Conservation (phyloP, 306 rosid genomes). For the Urtica urens region DNA sequence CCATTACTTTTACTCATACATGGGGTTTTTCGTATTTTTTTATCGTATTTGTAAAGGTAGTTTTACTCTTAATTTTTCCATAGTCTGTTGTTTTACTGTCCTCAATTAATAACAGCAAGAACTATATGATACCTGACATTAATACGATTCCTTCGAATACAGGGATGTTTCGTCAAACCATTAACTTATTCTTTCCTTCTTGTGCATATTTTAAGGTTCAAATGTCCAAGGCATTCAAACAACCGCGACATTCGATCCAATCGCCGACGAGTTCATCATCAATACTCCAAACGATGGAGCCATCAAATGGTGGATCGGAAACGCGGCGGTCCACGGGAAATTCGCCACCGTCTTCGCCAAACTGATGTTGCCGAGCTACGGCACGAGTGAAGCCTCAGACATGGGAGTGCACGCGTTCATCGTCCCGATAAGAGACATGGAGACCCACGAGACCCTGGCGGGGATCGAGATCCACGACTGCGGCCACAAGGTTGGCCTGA, state of each 20-base stretch:
- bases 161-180: no score
- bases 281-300: constrained; percentile 95
- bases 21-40: no score
- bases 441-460: constrained; percentile 80
- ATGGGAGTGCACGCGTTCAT: constrained; percentile 99
- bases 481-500: constrained; percentile 88
- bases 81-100: no score
- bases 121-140: no score
- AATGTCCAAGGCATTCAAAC: constrained; percentile 97
- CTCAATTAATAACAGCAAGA: no score
- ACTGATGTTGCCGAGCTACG: constrained; percentile 58
- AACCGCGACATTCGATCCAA: constrained; percentile 66
- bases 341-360: constrained; percentile 87
- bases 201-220: constrained; percentile 39
- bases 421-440: constrained; percentile 78
- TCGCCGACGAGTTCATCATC: constrained; percentile 69
- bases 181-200: no score
- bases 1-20: no score
- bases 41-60: no score
- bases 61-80: no score
- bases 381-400: constrained; percentile 53
- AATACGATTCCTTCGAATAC: no score
- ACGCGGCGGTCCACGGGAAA: constrained; percentile 97
- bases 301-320: constrained; percentile 99
- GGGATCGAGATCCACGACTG: constrained; percentile 96